Percentiles rank a stretch among this genome's conserved stretches.
These are phyloP conservation scores for Intubia oerlemansii DNA, from an alignment of 2,329 filamentous ascomycete genomes.

Conservation along the genomic window DNA sequence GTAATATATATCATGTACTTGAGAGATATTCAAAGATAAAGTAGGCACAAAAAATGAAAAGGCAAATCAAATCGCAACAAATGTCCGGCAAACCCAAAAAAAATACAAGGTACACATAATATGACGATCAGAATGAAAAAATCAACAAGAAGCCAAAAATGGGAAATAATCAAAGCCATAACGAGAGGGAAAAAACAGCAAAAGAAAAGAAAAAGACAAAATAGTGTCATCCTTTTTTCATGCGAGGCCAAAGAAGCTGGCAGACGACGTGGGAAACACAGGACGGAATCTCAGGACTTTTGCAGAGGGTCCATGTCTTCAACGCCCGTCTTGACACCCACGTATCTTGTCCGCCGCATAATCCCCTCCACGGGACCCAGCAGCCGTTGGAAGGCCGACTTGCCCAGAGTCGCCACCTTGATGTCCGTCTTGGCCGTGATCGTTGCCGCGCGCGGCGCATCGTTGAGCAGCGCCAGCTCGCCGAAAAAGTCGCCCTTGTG, in stretches of 20 bases:
- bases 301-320: slow-evolving; percentile 48
- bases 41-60: too few relatives aligned
- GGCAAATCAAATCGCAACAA: too few relatives aligned
- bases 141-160: neutral
- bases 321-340: slow-evolving; percentile 36
- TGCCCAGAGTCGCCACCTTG: slow-evolving; percentile 81
- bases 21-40: too few relatives aligned
- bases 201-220: neutral
- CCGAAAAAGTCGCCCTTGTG: slow-evolving; percentile 92
- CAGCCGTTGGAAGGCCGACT: slow-evolving; percentile 84
- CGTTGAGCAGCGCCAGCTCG: slow-evolving; percentile 80
- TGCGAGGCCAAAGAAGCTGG: too few relatives aligned
- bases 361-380: slow-evolving; percentile 86
- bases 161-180: neutral
- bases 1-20: too few relatives aligned
- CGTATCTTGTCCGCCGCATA: slow-evolving; percentile 59
- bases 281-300: slow-evolving; percentile 6
- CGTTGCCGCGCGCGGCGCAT: slow-evolving; percentile 79
- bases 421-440: slow-evolving; percentile 68
- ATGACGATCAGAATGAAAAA: neutral
- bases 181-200: neutral
- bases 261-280: too few relatives aligned
- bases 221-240: too few relatives aligned
- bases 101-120: too few relatives aligned
- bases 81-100: too few relatives aligned